Conservation (phyloP, 495 filamentous ascomycete species). For the Penicillium soppii region DNA sequence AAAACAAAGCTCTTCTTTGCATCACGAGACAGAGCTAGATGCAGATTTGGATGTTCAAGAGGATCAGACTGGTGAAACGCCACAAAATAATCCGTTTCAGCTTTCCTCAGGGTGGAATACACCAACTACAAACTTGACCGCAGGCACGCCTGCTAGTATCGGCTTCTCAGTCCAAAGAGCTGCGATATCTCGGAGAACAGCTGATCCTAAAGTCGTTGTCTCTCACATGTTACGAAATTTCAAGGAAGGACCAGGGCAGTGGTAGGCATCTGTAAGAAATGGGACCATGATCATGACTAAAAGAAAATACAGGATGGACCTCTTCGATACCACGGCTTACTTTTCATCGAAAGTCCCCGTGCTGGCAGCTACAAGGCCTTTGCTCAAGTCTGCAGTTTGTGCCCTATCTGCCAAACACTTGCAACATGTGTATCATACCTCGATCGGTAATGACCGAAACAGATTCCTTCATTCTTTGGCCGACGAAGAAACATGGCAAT, state of each 20-base stretch:
- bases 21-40: background rate
- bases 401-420: constrained; percentile 23
- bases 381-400: constrained; percentile 19
- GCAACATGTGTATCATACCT: constrained; percentile 1
- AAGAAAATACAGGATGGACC: constrained; percentile 18
- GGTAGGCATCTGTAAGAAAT: constrained; percentile 3
- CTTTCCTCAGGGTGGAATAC: background rate
- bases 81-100: too few species aligned
- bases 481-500: constrained; percentile 20
- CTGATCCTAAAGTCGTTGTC: constrained; percentile 5
- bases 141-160: background rate
- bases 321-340: constrained; percentile 20
- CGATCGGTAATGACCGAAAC: background rate
- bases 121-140: background rate
- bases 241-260: constrained; percentile 20
- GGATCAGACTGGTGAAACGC: background rate
- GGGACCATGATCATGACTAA: background rate
- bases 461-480: background rate
- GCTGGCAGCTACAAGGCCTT: constrained; percentile 10
- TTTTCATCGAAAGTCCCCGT: constrained; percentile 22
- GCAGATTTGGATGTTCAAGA: background rate
- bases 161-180: background rate
- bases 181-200: background rate
- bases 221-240: constrained; percentile 19
- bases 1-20: background rate